Base-by-base conservation (phyloP, 306 rosid species). In the Sindora glabra region DNA sequence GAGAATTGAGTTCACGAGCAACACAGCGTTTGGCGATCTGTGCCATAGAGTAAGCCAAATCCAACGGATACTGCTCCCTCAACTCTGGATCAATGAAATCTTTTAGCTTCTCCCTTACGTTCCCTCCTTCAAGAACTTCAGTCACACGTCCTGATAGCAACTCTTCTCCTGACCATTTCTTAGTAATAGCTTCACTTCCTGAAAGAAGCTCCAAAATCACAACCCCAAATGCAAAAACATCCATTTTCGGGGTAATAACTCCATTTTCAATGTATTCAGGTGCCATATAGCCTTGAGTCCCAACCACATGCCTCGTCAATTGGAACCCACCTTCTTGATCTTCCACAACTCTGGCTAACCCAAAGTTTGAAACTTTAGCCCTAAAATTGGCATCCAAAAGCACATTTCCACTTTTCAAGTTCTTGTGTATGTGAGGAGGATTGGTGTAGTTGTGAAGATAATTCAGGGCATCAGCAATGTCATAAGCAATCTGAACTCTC, bases 211-310 rank as follows among this genome's bases (percentile, higher is more conserved):
- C 95, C 76, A 81, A 65, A 26, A 81, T 47, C 59, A 87, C 83
- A 36, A 87, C 89, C 40, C 95, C 91, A 56, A 79, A 75, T 2
- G 95, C 81, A 39, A 79, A 87, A 45, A 79, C 91, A 70, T 87
- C 95, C 33, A 87, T 59, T 40, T 87, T 87, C 1, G 95, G 78
- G 13, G 86, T 81, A 46, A 84, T 77, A 52, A 87, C 65, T 24
- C 95, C 89, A 13, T 75, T 77, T 52, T 87, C 83, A 4, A 81
- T 73, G 37, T 84, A 87, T 68, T 87, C 95, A 1, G 95, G 86
- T 19, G 95, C 44, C 89, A 87, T 84, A 41, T 87, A 87, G 34
- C 95, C 95, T 19, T 71, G 83, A n/a, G 95, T 84, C 0, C 95
- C 95, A 14, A 87, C 71, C 4, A 84, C 95, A 56, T 87, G 95